phyloP scores from a whole-genome alignment of 768 basidiomycete species.

The Chlorophyllum brunneum region DNA sequence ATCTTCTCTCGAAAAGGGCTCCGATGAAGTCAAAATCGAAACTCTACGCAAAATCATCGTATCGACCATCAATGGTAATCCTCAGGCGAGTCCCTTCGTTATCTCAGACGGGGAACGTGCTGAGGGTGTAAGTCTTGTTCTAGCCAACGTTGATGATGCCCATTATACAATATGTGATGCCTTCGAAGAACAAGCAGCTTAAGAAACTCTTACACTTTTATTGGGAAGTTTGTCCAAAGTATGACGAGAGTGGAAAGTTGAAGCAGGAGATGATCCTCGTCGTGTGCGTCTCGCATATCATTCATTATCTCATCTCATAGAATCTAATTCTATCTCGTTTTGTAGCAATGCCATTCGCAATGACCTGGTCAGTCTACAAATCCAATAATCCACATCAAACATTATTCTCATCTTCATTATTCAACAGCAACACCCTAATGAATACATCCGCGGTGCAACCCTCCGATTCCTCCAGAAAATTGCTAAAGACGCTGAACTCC shows the following conservation, averaged over 20 bases:
- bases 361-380: slow-evolving; percentile 88
- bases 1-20: slow-evolving; percentile 85
- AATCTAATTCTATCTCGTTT: slow-evolving; percentile 7
- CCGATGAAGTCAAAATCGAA: slow-evolving; percentile 95
- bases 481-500: slow-evolving; percentile 84
- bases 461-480: slow-evolving; percentile 97
- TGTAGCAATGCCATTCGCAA: slow-evolving; percentile 93
- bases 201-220: slow-evolving; percentile 97
- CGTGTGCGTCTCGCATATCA: slow-evolving; percentile 62
- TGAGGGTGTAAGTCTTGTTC: not conserved
- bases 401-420: not conserved
- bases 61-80: slow-evolving; percentile 91
- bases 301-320: not conserved
- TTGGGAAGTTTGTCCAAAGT: slow-evolving; percentile 97
- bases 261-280: slow-evolving; percentile 99
- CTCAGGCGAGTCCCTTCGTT: slow-evolving; percentile 56
- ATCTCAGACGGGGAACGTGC: not conserved
- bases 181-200: slow-evolving; percentile 90
- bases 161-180: slow-evolving; percentile 97
- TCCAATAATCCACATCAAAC: not conserved
- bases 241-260: slow-evolving; percentile 93
- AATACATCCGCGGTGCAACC: slow-evolving; percentile 98
- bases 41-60: slow-evolving; percentile 92
- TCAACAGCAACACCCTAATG: slow-evolving; percentile 94
- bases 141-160: slow-evolving; percentile 96